Percentiles rank a stretch among this genome's conserved stretches.
Evolutionary conservation across 2,329 filamentous ascomycete genomes (phyloP).

Genomic region (Talaromyces funiculosus): DNA sequence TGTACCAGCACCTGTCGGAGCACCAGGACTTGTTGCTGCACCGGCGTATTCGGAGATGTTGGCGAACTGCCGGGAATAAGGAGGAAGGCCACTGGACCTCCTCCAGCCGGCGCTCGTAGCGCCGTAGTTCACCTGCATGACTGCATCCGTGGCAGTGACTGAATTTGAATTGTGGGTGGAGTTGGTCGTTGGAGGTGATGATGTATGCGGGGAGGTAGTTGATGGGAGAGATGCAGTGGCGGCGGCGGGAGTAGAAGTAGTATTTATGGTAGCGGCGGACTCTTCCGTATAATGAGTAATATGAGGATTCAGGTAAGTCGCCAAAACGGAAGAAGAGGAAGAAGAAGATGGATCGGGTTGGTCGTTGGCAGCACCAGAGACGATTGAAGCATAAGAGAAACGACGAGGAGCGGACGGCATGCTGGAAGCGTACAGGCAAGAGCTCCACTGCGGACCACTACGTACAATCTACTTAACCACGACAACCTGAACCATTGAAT

Average conservation of each 20-base stretch:
- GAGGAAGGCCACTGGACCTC: slow-evolving; percentile 38
- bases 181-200: neutral
- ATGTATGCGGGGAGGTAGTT: slow-evolving; percentile 28
- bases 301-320: neutral
- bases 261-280: slow-evolving; percentile 35
- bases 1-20: neutral
- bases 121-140: slow-evolving; percentile 45
- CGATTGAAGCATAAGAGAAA: slow-evolving; percentile 58
- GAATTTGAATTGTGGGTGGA: slow-evolving; percentile 24
- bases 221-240: slow-evolving; percentile 21
- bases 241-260: slow-evolving; percentile 24
- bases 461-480: neutral
- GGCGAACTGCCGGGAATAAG: slow-evolving; percentile 46
- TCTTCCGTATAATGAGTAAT: neutral
- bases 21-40: slow-evolving; percentile 13
- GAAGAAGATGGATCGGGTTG: slow-evolving; percentile 21
- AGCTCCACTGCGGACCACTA: slow-evolving; percentile 7
- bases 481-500: neutral
- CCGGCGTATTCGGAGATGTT: slow-evolving; percentile 27
- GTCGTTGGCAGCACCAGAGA: slow-evolving; percentile 22
- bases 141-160: slow-evolving; percentile 42
- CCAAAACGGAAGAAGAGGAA: neutral
- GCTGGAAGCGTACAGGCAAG: neutral
- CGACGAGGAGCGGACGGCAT: slow-evolving; percentile 40
- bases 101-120: slow-evolving; percentile 41